Conservation (phyloP, 2,329 filamentous ascomycete genomes). For the Aspergillus nomiae region DNA sequence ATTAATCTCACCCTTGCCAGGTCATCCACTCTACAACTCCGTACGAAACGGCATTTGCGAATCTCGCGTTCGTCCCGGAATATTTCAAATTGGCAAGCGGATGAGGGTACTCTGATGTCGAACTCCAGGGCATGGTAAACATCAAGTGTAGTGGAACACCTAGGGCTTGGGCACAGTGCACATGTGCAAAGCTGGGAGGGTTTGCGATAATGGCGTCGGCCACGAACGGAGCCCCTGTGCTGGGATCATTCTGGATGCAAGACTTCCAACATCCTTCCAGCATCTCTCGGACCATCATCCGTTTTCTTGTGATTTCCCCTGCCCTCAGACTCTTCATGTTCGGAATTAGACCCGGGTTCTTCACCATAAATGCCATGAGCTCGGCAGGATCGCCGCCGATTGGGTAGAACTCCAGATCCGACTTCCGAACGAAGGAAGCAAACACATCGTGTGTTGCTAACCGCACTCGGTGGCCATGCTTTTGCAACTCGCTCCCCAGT, state of each 20-base stretch:
- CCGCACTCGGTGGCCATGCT: slow-evolving; percentile 57
- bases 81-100: slow-evolving; percentile 52
- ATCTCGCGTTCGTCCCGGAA: slow-evolving; percentile 32
- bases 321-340: slow-evolving; percentile 39
- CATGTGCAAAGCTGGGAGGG: slow-evolving; percentile 55
- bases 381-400: slow-evolving; percentile 60
- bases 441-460: slow-evolving; percentile 60
- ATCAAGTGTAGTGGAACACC: slow-evolving; percentile 55
- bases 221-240: slow-evolving; percentile 47
- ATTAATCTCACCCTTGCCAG: slow-evolving; percentile 49
- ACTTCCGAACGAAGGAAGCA: slow-evolving; percentile 54
- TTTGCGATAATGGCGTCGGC: slow-evolving; percentile 59
- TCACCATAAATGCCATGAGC: slow-evolving; percentile 57
- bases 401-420: slow-evolving; percentile 59
- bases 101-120: slow-evolving; percentile 50
- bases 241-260: slow-evolving; percentile 38
- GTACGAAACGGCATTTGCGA: slow-evolving; percentile 51
- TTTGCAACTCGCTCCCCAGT: slow-evolving; percentile 54
- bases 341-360: slow-evolving; percentile 49
- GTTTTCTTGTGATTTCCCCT: slow-evolving; percentile 35
- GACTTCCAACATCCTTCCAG: slow-evolving; percentile 44
- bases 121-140: slow-evolving; percentile 56
- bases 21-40: slow-evolving; percentile 51
- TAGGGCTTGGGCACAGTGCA: slow-evolving; percentile 55
- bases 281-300: slow-evolving; percentile 39